phyloP scores from a whole-genome alignment of 129 eudicot species.

The Daucus carota region DNA sequence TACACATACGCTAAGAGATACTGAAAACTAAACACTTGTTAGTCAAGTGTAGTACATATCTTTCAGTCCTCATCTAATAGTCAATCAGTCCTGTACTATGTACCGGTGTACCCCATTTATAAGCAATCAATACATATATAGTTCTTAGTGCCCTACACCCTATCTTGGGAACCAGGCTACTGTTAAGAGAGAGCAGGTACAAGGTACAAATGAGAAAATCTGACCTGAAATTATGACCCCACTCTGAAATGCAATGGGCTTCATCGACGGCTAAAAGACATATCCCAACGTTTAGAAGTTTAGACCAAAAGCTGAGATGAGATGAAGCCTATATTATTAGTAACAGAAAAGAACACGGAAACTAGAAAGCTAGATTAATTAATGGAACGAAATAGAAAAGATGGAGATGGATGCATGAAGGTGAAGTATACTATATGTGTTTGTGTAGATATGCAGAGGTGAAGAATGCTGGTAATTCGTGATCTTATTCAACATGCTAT shows the following conservation, averaged over 20 bases:
- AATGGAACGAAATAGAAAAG: background rate
- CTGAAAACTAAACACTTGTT: too few relatives aligned
- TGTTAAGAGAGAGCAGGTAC: background rate
- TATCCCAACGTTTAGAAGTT: slow-evolving; percentile 56
- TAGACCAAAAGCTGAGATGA: slow-evolving; percentile 77
- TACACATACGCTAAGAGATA: too few relatives aligned
- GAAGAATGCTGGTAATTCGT: background rate
- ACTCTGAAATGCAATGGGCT: slow-evolving; percentile 97
- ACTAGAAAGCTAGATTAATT: background rate
- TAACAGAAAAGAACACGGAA: background rate
- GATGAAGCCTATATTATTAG: background rate
- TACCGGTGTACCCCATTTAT: too few relatives aligned
- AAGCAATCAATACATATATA: too few relatives aligned
- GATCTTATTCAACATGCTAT: background rate
- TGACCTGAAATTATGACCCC: slow-evolving; percentile 98
- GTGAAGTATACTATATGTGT: background rate
- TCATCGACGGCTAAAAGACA: slow-evolving; percentile 91
- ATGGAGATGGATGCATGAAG: background rate
- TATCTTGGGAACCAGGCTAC: too few relatives aligned
- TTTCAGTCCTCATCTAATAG: too few relatives aligned
- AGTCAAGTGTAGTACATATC: too few relatives aligned
- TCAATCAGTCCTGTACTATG: too few relatives aligned
- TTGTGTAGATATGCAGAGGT: background rate
- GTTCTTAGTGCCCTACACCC: too few relatives aligned
- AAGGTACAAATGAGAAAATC: slow-evolving; percentile 3